Percentiles rank a stretch among this genome's conserved stretches.
Evolutionary conservation across 1,139 yeast genomes (phyloP).

Genomic region (Suhomyces bolitotheri): DNA sequence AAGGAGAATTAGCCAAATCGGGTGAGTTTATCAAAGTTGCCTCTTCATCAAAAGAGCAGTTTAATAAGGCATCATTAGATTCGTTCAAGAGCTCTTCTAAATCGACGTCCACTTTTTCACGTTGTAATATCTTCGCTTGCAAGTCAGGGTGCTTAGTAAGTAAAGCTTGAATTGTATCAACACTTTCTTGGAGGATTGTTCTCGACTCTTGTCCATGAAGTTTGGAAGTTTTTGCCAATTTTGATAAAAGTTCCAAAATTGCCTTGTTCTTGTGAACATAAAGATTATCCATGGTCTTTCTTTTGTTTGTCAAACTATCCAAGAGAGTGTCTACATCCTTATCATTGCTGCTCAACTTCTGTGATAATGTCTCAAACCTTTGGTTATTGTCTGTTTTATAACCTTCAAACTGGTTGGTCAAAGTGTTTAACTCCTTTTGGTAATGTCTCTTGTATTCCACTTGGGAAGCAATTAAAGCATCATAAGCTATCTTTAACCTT

Average conservation of each 20-base stretch:
- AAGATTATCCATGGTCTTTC: conserved; percentile 45
- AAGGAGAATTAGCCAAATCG: conserved; percentile 19
- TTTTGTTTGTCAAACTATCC: conserved; percentile 43
- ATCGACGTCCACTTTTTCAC: conserved; percentile 34
- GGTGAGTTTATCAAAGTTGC: conserved; percentile 33
- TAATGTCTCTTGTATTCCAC: conserved; percentile 57
- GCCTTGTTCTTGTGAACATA: conserved; percentile 49
- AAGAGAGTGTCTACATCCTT: conserved; percentile 47
- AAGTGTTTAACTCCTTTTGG: conserved; percentile 31
- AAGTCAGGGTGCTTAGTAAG: conserved; percentile 42
- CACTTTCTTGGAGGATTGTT: conserved; percentile 34
- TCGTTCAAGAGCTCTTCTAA: conserved; percentile 38
- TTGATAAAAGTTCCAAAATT: conserved; percentile 45
- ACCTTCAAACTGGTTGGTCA: conserved; percentile 35
- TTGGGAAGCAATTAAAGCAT: conserved; percentile 58
- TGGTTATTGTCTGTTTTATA: conserved; percentile 40
- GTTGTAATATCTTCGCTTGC: conserved; percentile 28
- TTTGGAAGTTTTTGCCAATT: conserved; percentile 47
- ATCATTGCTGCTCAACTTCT: conserved; percentile 37
- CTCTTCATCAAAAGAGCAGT: conserved; percentile 40
- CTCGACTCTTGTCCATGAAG: conserved; percentile 51
- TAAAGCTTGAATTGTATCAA: conserved; percentile 31
- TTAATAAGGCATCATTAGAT: conserved; percentile 35
- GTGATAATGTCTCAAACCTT: conserved; percentile 30
- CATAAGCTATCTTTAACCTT: conserved; percentile 61